Evolutionary conservation across 139 green algal genomes (phyloP).

Genomic region (Micromonas pusilla): DNA sequence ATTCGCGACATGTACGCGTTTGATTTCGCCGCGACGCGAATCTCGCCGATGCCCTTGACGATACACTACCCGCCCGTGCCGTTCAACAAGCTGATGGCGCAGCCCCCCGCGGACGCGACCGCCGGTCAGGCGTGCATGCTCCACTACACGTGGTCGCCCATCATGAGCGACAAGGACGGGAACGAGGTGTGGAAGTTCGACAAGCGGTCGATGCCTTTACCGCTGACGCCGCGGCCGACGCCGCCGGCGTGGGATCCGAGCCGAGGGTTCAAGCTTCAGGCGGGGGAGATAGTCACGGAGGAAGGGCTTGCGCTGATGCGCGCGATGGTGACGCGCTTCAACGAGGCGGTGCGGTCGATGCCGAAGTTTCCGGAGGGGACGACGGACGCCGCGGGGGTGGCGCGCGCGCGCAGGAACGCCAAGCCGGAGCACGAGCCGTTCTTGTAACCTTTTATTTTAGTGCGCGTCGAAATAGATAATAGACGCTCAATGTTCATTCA

Average conservation of each 20-base stretch:
- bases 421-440: no score
- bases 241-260: neutral
- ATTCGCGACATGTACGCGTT: constrained; percentile 89
- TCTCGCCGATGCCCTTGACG: no score
- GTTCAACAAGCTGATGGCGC: constrained; percentile 51
- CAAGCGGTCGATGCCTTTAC: neutral
- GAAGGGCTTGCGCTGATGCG: neutral
- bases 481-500: no score
- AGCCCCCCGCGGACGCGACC: constrained; percentile 69
- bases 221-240: neutral
- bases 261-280: neutral
- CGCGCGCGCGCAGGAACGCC: neutral
- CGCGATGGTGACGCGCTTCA: constrained; percentile 1
- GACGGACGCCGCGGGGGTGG: neutral
- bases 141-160: constrained; percentile 81
- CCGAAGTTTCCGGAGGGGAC: neutral
- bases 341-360: neutral
- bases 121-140: constrained; percentile 58
- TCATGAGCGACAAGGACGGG: neutral
- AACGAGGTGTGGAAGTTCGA: constrained; percentile 27
- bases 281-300: neutral
- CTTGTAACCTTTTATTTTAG: no score
- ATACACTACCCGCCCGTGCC: neutral
- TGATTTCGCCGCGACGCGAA: constrained; percentile 24
- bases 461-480: no score